Percentiles rank a stretch among this genome's conserved stretches.
Evolutionary conservation across 2,329 filamentous ascomycete species (phyloP).

Genomic region (Herpotrichia juniperi): DNA sequence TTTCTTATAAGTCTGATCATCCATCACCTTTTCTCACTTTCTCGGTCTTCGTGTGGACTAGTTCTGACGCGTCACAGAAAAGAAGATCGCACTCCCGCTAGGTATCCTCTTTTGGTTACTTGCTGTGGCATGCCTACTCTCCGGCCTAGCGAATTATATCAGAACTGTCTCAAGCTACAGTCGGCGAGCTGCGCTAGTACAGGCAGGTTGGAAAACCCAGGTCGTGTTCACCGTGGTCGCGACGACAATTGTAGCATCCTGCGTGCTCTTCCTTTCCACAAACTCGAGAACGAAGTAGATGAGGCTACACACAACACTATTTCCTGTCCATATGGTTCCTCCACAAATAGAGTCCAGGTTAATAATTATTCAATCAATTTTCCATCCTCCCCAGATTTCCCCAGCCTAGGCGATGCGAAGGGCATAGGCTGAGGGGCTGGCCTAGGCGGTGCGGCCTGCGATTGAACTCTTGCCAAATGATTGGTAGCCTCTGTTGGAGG

Average conservation of each 20-base stretch:
- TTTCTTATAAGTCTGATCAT: background rate
- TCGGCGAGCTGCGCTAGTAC: slow-evolving; percentile 79
- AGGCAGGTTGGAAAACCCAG: slow-evolving; percentile 93
- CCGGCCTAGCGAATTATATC: slow-evolving; percentile 87
- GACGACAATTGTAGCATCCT: slow-evolving; percentile 48
- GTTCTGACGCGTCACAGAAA: slow-evolving; percentile 59
- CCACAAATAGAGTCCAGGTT: no score
- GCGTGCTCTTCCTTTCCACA: slow-evolving; percentile 48
- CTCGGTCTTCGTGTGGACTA: no score
- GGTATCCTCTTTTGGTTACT: slow-evolving; percentile 89
- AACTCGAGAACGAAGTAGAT: slow-evolving; percentile 32
- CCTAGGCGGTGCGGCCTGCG: no score
- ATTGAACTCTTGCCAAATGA: no score
- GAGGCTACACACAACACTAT: background rate
- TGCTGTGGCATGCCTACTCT: slow-evolving; percentile 74
- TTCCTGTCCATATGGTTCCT: no score
- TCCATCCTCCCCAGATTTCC: no score
- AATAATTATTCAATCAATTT: no score
- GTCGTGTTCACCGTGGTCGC: slow-evolving; percentile 61
- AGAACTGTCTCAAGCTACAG: slow-evolving; percentile 83
- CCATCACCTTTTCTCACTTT: no score
- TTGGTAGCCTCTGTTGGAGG: no score
- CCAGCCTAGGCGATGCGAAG: no score
- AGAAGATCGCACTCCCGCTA: slow-evolving; percentile 78
- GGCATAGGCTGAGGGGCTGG: no score